phyloP scores from a whole-genome alignment of 352 stramenopile genomes.

The Phytophthora quininea region DNA sequence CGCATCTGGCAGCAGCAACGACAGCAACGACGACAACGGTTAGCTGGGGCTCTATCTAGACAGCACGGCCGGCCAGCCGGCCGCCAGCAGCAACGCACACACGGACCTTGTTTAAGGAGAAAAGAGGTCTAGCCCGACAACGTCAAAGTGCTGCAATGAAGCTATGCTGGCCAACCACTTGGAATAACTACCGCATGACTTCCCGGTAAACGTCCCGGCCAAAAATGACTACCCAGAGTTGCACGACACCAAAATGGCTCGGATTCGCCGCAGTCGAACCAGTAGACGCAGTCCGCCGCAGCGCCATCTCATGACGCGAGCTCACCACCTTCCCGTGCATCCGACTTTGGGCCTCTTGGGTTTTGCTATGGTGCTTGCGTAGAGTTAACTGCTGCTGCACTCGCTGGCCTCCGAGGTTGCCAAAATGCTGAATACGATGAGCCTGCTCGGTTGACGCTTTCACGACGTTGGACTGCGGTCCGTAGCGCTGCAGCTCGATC shows the following conservation, averaged over 20 bases:
- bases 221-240: too few species aligned
- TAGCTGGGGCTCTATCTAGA: not conserved
- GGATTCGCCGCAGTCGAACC: not conserved
- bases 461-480: conserved; percentile 8
- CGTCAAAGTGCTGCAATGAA: conserved; percentile 31
- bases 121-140: conserved; percentile 81
- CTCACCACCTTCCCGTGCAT: conserved; percentile 4
- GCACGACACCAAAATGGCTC: too few species aligned
- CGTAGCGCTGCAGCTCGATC: conserved; percentile 12
- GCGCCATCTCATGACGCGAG: conserved; percentile 4
- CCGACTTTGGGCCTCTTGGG: conserved; percentile 1
- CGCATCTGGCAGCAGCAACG: conserved; percentile 66
- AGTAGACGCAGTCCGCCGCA: conserved; percentile 21
- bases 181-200: too few species aligned
- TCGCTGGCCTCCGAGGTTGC: not conserved
- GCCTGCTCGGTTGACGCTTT: conserved; percentile 15
- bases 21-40: conserved; percentile 6
- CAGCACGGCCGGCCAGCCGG: not conserved
- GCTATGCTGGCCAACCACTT: too few species aligned
- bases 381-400: conserved; percentile 23
- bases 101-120: conserved; percentile 92
- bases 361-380: conserved; percentile 7
- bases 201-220: too few species aligned
- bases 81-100: not conserved
- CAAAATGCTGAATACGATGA: conserved; percentile 13